Base-by-base conservation (phyloP, 306 rosid genomes). In the Malus fusca region DNA sequence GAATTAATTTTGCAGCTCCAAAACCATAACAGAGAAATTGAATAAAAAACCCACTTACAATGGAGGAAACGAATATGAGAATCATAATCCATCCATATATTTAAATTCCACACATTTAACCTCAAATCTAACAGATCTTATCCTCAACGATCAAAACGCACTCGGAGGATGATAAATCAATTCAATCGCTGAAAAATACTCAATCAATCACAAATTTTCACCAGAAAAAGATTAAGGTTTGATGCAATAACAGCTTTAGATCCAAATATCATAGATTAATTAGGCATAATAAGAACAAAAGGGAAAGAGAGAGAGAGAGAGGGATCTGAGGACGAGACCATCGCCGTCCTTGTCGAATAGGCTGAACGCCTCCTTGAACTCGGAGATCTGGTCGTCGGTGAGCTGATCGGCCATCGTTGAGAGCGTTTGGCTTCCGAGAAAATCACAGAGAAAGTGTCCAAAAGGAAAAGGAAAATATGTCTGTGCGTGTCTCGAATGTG, bases 301-400 rank as follows among this genome's bases (percentile, higher is more conserved):
- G 17, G 37, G 48, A 35, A 17, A 51, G 77, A 75, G 75, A 72
- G 68, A 42, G 5, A 73, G 51, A 66, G 68, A 26, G 26, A 65
- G 83, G 78, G 87, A 87, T 87, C 88, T 75, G 78, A 88, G 86
- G 77, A 76, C 6, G 72, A 86, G 52, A 90, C 96, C 96, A 86
- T 90, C 92, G 85, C 96, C 96, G 23, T 90, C 96, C 91, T 90
- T 90, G 75, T 90, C 96, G 86, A 90, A 90, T 69, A 90, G 96
- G 82, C 92, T 88, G 77, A 90, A 90, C 62, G 96, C 96, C 62
- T 90, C 96, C 87, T 90, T 86, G 89, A 90, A 90, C 86, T 88
- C 91, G 1, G 96, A 88, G 90, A 90, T 90, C 92, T 90, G 92
- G 33, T 90, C 96, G 60, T 90, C 92, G 70, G 92, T 90, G 84